phyloP scores from a whole-genome alignment of 345 rosid species.

The Bretschneidera sinensis region DNA sequence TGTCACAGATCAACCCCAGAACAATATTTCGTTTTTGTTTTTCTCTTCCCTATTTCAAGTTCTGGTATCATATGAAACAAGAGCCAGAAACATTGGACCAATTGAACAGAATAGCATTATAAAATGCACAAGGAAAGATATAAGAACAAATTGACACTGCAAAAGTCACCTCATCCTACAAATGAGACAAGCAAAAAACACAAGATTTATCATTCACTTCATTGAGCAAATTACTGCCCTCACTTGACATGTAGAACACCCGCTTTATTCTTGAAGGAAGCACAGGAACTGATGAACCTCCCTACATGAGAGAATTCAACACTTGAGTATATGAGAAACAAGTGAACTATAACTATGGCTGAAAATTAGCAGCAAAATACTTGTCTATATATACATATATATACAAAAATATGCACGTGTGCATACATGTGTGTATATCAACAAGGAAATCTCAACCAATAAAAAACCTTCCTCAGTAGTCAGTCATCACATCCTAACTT shows the following conservation, averaged over 20 bases:
- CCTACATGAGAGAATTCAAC: slow-evolving; percentile 38
- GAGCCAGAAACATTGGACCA: too few relatives aligned
- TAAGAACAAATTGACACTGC: background rate
- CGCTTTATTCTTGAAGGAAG: slow-evolving; percentile 86
- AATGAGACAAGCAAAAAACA: slow-evolving; percentile 5
- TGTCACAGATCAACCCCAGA: too few relatives aligned
- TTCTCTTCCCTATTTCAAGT: too few relatives aligned
- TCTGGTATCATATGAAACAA: too few relatives aligned
- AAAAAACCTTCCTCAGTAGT: background rate
- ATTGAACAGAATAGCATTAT: too few relatives aligned
- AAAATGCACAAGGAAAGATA: too few relatives aligned
- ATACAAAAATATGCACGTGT: too few relatives aligned
- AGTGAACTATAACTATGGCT: slow-evolving; percentile 1
- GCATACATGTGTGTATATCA: too few relatives aligned
- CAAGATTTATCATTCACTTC: slow-evolving; percentile 44
- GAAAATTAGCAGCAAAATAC: background rate
- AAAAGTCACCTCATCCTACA: background rate
- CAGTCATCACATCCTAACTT: background rate
- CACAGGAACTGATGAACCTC: slow-evolving; percentile 43
- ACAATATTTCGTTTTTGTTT: too few relatives aligned
- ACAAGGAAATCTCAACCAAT: background rate
- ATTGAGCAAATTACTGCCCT: slow-evolving; percentile 77
- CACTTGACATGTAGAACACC: slow-evolving; percentile 95
- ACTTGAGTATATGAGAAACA: slow-evolving; percentile 12
- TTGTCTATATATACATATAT: background rate